Conservation (phyloP, 768 basidiomycete genomes). For the Lentinus brumalis region DNA sequence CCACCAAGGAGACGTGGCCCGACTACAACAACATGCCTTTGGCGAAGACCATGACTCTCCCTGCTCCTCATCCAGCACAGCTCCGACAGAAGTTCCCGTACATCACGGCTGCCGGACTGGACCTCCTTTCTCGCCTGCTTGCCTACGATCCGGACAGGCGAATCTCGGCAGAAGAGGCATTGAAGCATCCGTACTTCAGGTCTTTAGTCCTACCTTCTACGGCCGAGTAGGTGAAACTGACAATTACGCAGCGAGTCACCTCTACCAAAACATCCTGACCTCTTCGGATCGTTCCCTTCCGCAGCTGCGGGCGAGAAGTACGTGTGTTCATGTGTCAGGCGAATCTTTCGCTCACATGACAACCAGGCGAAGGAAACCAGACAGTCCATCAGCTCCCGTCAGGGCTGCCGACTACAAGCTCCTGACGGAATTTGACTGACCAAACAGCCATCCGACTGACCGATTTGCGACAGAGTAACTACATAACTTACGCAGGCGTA, state of each 20-base stretch:
- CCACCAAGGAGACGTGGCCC: constrained; percentile 85
- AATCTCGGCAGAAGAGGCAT: constrained; percentile 87
- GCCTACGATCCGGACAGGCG: constrained; percentile 88
- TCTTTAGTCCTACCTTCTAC: constrained; percentile 39
- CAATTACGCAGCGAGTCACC: constrained; percentile 75
- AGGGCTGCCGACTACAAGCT: constrained; percentile 70
- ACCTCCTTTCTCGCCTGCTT: constrained; percentile 78
- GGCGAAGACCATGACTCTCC: constrained; percentile 75
- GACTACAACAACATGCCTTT: constrained; percentile 79
- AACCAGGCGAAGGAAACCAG: constrained; percentile 71
- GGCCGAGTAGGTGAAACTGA: background rate
- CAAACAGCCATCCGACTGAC: background rate
- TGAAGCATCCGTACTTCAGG: constrained; percentile 92
- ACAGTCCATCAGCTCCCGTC: constrained; percentile 80
- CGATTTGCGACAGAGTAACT: background rate
- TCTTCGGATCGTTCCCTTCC: constrained; percentile 95
- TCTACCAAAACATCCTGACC: constrained; percentile 91
- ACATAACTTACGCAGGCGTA: background rate
- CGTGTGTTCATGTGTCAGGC: constrained; percentile 29
- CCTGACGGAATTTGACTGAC: constrained; percentile 60
- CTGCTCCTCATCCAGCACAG: constrained; percentile 71
- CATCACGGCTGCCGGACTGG: constrained; percentile 80
- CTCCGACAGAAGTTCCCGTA: constrained; percentile 87
- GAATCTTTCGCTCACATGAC: background rate
- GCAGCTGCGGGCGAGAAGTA: constrained; percentile 96